phyloP scores from a whole-genome alignment of 31 red algal species.

The Odonthalia washingtoniensis region DNA sequence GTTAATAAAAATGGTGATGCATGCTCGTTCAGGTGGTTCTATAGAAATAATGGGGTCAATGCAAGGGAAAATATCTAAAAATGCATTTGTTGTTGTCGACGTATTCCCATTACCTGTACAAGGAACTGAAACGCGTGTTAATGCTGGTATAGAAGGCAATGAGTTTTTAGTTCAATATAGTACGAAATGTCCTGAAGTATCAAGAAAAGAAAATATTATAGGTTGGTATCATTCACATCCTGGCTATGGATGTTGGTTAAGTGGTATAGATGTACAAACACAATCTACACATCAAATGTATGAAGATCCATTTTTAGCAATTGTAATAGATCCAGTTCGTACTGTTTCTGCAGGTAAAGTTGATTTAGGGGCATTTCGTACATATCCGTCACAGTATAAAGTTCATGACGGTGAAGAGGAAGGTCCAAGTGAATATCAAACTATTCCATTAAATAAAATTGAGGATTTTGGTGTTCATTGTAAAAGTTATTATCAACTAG shows the following conservation, averaged over 20 bases:
- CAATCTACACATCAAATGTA: constrained; percentile 77
- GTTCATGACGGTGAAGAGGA: constrained; percentile 42
- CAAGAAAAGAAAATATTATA: constrained; percentile 73
- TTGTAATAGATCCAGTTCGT: constrained; percentile 90
- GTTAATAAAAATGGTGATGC: constrained; percentile 92
- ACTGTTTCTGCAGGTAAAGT: constrained; percentile 90
- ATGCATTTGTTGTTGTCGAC: constrained; percentile 81
- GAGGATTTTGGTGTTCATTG: constrained; percentile 92
- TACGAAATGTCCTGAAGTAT: constrained; percentile 68
- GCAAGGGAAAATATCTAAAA: constrained; percentile 76
- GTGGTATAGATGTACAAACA: constrained; percentile 87
- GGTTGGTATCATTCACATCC: constrained; percentile 99
- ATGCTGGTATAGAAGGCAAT: constrained; percentile 73
- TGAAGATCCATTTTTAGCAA: constrained; percentile 89
- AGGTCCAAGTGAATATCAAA: constrained; percentile 82
- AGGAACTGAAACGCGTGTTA: constrained; percentile 92
- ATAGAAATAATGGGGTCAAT: constrained; percentile 92
- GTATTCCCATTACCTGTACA: constrained; percentile 90
- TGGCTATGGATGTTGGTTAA: constrained; percentile 97
- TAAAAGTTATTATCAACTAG: constrained; percentile 86
- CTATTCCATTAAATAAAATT: constrained; percentile 90
- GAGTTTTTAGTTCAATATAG: constrained; percentile 89
- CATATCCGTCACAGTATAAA: constrained; percentile 81
- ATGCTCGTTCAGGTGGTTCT: constrained; percentile 77
- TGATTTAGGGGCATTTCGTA: constrained; percentile 92